Evolutionary conservation across 805 yeast genomes (phyloP), one percentile per base, ranked within the genome.

Genomic region (Hanseniaspora jakobsenii): DNA sequence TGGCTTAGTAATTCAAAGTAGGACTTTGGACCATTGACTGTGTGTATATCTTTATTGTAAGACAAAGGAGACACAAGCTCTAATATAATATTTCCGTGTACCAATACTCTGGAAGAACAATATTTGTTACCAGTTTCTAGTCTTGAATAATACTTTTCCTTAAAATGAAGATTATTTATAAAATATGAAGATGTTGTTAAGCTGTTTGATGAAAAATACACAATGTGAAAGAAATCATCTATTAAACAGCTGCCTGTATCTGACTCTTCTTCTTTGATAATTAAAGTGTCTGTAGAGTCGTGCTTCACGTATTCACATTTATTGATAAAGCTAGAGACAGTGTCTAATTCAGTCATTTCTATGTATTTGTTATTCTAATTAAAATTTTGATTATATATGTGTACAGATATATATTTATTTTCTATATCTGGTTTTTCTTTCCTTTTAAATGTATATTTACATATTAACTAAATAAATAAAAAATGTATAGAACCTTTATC

Each of bases 121-220:
- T 66, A 61, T 40, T 70, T 65, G 5, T 78, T 71, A 1, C 80
- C 82, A 2, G 79, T 79, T 55, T 81, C 91, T 36, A 84, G 65
- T 5, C 85, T 85, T 47, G 60, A 67, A 52, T 69, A 72, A 1
- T 86, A 91, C 30, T 77, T 57, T 29, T 69, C 72, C 17, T 63
- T 51, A 58, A 84, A 84, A 0, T 93, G 94, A 60, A 75, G 26
- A 6, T n/a, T 1, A 9, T 29, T 24, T 13, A n/a, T 24, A 31
- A 31, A 70, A 6, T 71, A 61, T 13, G 65, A 54, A 36, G 31
- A 31, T 31, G 36, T 17, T n/a, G 21, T 19, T 6, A 39, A 16
- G 26, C 29, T 8, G 16, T 32, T 39, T 6, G 31, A 36, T n/a
- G 44, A 31, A 8, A 39, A 39, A 18, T 39, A 39, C 7, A 39